Evolutionary conservation across 768 basidiomycete species (phyloP).

Genomic region (Cystobasidium tubakii): DNA sequence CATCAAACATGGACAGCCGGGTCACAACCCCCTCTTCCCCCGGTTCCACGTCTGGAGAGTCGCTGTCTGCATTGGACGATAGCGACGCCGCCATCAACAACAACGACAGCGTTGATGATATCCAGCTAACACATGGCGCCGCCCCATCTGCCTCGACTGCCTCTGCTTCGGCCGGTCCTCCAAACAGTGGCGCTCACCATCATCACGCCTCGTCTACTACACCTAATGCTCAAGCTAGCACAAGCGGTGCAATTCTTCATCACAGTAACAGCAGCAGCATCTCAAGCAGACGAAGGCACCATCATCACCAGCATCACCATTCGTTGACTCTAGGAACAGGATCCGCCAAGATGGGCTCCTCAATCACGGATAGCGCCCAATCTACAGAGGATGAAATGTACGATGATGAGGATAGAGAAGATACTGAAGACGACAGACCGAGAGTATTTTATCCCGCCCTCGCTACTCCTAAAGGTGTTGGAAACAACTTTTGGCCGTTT

Average conservation of each 20-base stretch:
- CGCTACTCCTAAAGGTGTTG: conserved; percentile 33
- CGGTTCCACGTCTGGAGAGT: conserved; percentile 40
- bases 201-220: conserved; percentile 21
- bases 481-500: conserved; percentile 36
- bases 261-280: neutral
- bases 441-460: conserved; percentile 35
- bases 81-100: conserved; percentile 34
- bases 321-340: conserved; percentile 20
- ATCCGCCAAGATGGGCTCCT: conserved; percentile 26
- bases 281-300: conserved; percentile 22
- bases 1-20: neutral
- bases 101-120: conserved; percentile 36
- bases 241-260: neutral
- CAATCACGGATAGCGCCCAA: conserved; percentile 24
- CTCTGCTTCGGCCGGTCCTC: neutral
- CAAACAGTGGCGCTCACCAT: neutral
- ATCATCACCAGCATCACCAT: conserved; percentile 19
- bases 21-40: conserved; percentile 38
- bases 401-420: conserved; percentile 19
- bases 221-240: neutral
- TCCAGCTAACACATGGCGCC: neutral
- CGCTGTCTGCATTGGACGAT: conserved; percentile 37
- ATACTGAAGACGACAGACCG: neutral
- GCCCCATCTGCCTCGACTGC: neutral
- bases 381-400: conserved; percentile 39